Conservation (phyloP, 2,329 filamentous ascomycete genomes). For the Lasiodiplodia theobromae region DNA sequence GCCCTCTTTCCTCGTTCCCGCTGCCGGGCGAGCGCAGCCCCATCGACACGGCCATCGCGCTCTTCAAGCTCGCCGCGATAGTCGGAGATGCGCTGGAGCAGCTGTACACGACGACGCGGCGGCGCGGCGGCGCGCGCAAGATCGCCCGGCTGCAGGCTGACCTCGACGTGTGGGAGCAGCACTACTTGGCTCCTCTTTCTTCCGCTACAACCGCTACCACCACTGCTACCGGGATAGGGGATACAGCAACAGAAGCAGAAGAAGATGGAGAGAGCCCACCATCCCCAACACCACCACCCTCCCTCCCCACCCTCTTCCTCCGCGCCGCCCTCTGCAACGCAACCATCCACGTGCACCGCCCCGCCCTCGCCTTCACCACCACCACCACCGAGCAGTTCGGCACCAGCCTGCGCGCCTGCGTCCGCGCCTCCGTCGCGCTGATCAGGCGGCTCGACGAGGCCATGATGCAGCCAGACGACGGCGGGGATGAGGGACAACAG, state of each 20-base stretch:
- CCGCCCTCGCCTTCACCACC: not conserved
- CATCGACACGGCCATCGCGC: not conserved
- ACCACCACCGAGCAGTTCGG: not conserved
- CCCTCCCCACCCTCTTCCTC: not conserved
- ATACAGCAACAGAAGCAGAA: not conserved
- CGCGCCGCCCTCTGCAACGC: not conserved
- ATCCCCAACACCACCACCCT: not conserved
- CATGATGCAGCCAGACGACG: not conserved
- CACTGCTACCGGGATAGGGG: not conserved
- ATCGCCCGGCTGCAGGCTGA: not conserved
- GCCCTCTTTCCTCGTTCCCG: not conserved
- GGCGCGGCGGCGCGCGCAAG: not conserved
- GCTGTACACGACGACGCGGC: constrained; percentile 4
- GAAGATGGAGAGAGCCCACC: too few relatives aligned
- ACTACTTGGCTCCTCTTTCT: not conserved
- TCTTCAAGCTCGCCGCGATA: not conserved
- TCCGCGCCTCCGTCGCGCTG: not conserved
- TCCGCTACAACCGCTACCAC: not conserved
- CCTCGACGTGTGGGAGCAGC: not conserved
- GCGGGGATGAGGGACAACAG: not conserved
- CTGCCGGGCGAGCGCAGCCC: not conserved
- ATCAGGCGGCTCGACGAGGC: not conserved
- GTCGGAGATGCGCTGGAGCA: not conserved
- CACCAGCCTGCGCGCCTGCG: not conserved
- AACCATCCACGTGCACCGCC: not conserved